phyloP scores from a whole-genome alignment of 2,329 filamentous ascomycete genomes.

The Exserohilum rostratum region DNA sequence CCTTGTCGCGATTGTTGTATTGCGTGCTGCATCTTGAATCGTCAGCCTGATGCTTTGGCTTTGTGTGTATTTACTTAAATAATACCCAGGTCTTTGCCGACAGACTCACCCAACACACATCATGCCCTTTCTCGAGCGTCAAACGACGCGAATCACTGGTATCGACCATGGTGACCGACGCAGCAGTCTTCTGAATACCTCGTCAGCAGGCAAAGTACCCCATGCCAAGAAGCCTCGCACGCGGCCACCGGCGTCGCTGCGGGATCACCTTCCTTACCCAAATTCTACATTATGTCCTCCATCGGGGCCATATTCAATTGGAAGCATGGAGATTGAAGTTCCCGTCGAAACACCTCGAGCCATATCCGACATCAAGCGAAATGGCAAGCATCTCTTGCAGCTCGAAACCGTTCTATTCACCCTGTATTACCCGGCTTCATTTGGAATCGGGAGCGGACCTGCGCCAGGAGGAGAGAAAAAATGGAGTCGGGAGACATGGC shows the following conservation, averaged over 20 bases:
- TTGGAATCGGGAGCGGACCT: constrained; percentile 49
- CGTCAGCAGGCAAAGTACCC: constrained; percentile 42
- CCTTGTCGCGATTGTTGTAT: background rate
- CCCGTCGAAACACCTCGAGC: constrained; percentile 55
- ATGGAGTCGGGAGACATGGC: constrained; percentile 65
- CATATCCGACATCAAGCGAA: constrained; percentile 59
- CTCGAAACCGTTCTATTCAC: constrained; percentile 68
- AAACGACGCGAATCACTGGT: constrained; percentile 39
- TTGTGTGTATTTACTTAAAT: constrained; percentile 3
- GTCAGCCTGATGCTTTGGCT: background rate
- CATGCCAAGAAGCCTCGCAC: constrained; percentile 56
- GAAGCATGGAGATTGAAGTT: constrained; percentile 61
- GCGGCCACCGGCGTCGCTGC: constrained; percentile 54
- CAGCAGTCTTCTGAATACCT: constrained; percentile 21
- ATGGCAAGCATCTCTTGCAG: constrained; percentile 56
- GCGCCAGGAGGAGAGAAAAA: constrained; percentile 51
- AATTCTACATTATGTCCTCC: constrained; percentile 56
- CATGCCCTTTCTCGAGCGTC: constrained; percentile 37
- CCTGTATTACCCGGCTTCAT: constrained; percentile 67
- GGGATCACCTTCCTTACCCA: constrained; percentile 55
- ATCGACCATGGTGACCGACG: constrained; percentile 24
- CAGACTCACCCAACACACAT: background rate
- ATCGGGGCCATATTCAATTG: constrained; percentile 59
- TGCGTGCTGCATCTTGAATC: background rate
- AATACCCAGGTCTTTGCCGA: constrained; percentile 2